phyloP scores from a whole-genome alignment of 768 basidiomycete genomes.

The Boletus rufocinnamomeus region DNA sequence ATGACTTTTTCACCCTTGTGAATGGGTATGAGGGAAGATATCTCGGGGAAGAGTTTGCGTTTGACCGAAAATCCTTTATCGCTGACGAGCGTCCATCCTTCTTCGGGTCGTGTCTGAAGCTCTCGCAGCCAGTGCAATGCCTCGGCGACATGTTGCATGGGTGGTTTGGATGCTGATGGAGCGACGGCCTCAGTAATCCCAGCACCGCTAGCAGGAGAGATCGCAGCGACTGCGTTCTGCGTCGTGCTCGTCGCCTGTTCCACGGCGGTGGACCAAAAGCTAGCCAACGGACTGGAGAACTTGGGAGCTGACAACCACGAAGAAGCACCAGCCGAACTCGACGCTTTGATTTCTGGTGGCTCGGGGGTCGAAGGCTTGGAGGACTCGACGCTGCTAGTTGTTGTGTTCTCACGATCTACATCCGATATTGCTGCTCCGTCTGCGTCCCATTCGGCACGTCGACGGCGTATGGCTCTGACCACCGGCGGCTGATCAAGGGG shows the following conservation, averaged over 20 bases:
- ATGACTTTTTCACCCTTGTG: constrained; percentile 90
- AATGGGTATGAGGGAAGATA: constrained; percentile 81
- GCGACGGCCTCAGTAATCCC: constrained; percentile 39
- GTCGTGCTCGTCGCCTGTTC: constrained; percentile 74
- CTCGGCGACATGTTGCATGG: constrained; percentile 81
- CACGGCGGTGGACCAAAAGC: constrained; percentile 73
- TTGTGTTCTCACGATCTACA: constrained; percentile 19
- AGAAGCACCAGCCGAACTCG: constrained; percentile 24
- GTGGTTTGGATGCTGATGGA: constrained; percentile 59
- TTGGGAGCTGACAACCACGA: constrained; percentile 62
- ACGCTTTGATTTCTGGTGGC: constrained; percentile 17
- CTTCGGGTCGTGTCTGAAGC: constrained; percentile 57
- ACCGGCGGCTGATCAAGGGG: constrained; percentile 95
- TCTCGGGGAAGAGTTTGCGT: constrained; percentile 70
- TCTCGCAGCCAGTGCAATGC: constrained; percentile 80
- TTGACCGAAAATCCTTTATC: constrained; percentile 79
- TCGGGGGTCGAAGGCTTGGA: constrained; percentile 25
- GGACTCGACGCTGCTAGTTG: constrained; percentile 18
- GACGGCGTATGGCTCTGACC: constrained; percentile 63
- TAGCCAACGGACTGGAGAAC: constrained; percentile 67
- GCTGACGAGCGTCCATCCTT: constrained; percentile 76
- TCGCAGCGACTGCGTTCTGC: constrained; percentile 76
- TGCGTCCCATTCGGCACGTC: constrained; percentile 72
- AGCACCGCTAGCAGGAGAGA: constrained; percentile 53
- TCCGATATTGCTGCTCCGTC: constrained; percentile 39